Evolutionary conservation across 257 asterid genomes (phyloP).

Genomic region (Jasminum sambac): DNA sequence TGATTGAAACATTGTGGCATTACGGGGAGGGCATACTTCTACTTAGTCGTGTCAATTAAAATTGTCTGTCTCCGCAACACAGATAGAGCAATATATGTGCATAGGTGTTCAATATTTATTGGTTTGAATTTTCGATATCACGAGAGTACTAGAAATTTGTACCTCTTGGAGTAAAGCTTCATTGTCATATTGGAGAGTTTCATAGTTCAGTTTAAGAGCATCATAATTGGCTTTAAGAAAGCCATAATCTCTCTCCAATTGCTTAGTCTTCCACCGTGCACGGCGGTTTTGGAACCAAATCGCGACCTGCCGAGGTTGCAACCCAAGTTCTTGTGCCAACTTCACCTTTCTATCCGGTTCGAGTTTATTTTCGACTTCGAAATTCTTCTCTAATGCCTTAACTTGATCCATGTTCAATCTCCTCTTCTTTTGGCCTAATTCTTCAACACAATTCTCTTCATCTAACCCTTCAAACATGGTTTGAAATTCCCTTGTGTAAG

Average conservation of each 20-base stretch:
- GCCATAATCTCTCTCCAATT: constrained; percentile 76
- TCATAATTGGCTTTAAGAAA: constrained; percentile 70
- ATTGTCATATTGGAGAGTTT: constrained; percentile 56
- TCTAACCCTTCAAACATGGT: constrained; percentile 73
- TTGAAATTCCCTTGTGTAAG: constrained; percentile 64
- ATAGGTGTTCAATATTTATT: no score
- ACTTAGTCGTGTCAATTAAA: no score
- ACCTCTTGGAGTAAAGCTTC: constrained; percentile 68
- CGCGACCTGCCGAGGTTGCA: constrained; percentile 97
- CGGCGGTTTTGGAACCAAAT: constrained; percentile 97
- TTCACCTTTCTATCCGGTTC: constrained; percentile 87
- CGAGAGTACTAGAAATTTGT: no score
- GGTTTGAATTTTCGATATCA: no score
- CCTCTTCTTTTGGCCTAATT: constrained; percentile 68
- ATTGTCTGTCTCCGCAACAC: no score
- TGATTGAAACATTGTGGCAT: no score
- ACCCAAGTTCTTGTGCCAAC: constrained; percentile 74
- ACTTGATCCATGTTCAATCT: constrained; percentile 74
- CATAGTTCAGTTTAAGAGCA: constrained; percentile 56
- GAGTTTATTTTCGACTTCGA: constrained; percentile 85
- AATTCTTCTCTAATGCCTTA: constrained; percentile 79
- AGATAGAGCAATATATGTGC: no score
- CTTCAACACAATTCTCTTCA: constrained; percentile 73
- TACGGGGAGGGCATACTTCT: no score
- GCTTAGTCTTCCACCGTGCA: constrained; percentile 93